Base-by-base conservation (phyloP, 371 early-diverging fungal species). In the Mycotypha africana region DNA sequence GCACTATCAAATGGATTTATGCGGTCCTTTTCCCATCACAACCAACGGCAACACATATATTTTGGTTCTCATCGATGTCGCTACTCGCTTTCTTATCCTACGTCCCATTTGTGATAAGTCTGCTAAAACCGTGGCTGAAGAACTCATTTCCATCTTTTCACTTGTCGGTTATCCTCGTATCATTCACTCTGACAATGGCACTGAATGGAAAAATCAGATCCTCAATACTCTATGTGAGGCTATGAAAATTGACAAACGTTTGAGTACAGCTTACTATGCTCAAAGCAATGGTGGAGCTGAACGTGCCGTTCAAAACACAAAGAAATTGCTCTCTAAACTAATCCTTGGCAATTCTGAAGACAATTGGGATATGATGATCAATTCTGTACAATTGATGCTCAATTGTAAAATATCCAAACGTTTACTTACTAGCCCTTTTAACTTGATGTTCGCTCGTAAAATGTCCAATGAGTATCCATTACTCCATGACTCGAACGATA, bases 21-120 rank as follows among this genome's bases (percentile, higher is more conserved):
- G 35, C 11, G 9, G n/a, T 7, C 36, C 36, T 35, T 20, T 35
- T 17, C 23, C 25, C 15, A 45, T 36, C 9, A 23, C 45, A 8
- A 4, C 36, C 4, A 45, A 21, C 16, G 45, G 45, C 12, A 45
- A 45, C 36, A 45, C 23, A 15, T 36, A 33, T 41, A 11, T 48
- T 3, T n/a, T 24, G 15, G 51, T 51, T 1, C 31, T 45, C 20
- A 32, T 50, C 9, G 44, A 43, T 24, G 15, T 33, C 7, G 39
- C 33, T n/a, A 35, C 38, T 15, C n/a, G 45, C 15, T 45, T 45
- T 26, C 24, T 35, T 7, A 22, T 48, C 2, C 28, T 48, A 24
- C 20, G 12, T 28, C 37, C 49, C 11, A 20, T 49, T 14, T 37
- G 36, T 5, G 14, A 39, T 33, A 48, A 42, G 28, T 23, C 23